Evolutionary conservation across 768 basidiomycete genomes (phyloP).

Genomic region (Dioszegia crocea): DNA sequence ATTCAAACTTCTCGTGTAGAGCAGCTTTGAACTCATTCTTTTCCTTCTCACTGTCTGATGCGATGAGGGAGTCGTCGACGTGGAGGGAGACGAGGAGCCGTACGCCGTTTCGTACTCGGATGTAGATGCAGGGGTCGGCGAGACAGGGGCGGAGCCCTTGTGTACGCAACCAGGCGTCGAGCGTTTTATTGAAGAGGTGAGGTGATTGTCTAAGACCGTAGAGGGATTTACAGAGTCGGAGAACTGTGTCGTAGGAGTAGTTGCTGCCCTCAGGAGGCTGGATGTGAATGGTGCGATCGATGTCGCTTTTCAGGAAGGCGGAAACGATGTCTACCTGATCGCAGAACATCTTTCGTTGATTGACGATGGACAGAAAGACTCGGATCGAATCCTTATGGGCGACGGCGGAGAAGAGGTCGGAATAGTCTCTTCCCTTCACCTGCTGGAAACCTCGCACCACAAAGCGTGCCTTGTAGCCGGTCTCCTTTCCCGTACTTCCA

Average conservation of each 20-base stretch:
- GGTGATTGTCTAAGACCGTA: conserved; percentile 20
- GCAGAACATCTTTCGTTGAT: conserved; percentile 13
- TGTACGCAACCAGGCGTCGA: conserved; percentile 11
- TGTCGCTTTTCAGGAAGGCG: conserved; percentile 7
- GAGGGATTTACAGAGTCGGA: conserved; percentile 13
- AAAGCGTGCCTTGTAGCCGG: not conserved
- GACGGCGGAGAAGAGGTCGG: too few relatives aligned
- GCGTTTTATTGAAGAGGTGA: conserved; percentile 7
- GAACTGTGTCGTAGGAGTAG: not conserved
- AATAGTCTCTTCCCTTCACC: too few relatives aligned
- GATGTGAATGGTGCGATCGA: not conserved
- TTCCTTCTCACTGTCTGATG: conserved; percentile 7
- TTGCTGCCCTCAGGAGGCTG: conserved; percentile 2
- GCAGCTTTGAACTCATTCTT: not conserved
- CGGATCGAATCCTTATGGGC: too few relatives aligned
- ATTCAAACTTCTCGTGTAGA: conserved; percentile 11
- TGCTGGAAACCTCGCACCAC: not conserved
- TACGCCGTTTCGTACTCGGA: not conserved
- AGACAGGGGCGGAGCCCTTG: not conserved
- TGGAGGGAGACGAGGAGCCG: not conserved
- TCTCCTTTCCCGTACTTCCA: too few relatives aligned
- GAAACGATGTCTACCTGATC: conserved; percentile 7
- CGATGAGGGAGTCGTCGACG: conserved; percentile 22
- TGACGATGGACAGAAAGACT: not conserved
- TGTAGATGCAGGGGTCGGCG: conserved; percentile 3